Evolutionary conservation across 2,329 filamentous ascomycete genomes (phyloP).

Genomic region (Cordyceps tenuipes): DNA sequence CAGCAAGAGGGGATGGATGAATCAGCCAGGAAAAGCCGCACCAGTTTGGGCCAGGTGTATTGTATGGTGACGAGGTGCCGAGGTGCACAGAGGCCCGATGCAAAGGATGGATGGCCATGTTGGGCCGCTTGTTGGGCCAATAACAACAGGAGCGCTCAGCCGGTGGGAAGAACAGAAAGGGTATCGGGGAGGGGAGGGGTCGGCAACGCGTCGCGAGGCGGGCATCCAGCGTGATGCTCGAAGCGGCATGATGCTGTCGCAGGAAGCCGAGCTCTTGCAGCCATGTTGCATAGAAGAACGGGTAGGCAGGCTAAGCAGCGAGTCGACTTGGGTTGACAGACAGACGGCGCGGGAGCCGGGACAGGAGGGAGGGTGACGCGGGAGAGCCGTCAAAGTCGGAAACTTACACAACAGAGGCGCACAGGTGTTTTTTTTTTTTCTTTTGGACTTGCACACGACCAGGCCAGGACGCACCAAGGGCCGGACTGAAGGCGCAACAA

Average conservation of each 20-base stretch:
- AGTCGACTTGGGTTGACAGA: background rate
- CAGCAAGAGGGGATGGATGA: background rate
- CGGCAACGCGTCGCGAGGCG: background rate
- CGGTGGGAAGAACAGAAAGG: background rate
- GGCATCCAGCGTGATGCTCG: background rate
- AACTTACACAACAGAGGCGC: constrained; percentile 8
- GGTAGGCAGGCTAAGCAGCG: background rate
- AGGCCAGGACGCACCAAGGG: background rate
- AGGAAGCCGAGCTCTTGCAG: background rate
- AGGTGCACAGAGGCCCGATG: background rate
- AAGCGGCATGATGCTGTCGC: background rate
- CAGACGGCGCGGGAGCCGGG: background rate
- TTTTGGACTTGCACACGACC: background rate
- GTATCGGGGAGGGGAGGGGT: background rate
- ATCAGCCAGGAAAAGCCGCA: background rate
- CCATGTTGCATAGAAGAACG: background rate
- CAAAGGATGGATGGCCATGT: background rate
- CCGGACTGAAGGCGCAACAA: background rate
- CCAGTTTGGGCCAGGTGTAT: background rate
- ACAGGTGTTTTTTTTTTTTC: background rate
- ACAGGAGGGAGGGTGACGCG: background rate
- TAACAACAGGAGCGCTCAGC: background rate
- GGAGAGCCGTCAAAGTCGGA: background rate
- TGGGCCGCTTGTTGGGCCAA: constrained; percentile 11
- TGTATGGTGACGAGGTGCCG: background rate